phyloP scores from a whole-genome alignment of 1,284 basidiomycete species.

The Rhodofomes roseus region DNA sequence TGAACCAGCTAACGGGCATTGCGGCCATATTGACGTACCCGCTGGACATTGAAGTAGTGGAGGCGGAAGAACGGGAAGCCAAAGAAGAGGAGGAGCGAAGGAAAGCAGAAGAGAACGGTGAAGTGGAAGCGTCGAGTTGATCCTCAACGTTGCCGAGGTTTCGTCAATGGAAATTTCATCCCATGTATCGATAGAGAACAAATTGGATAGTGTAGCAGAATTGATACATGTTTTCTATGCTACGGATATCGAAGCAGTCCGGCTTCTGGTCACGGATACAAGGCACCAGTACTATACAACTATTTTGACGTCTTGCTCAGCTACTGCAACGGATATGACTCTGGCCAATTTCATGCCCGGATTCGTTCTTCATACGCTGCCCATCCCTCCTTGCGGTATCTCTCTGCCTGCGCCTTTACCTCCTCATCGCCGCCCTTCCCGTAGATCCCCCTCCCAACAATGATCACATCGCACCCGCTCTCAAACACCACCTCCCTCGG shows the following conservation, averaged over 20 bases:
- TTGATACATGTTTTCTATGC: neutral
- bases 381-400: conserved; percentile 90
- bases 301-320: no score
- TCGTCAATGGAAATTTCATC: neutral
- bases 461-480: conserved; percentile 95
- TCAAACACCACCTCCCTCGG: conserved; percentile 83
- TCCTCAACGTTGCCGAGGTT: neutral
- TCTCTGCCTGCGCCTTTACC: conserved; percentile 70
- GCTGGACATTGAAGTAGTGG: conserved; percentile 91
- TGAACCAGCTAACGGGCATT: conserved; percentile 93
- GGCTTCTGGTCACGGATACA: no score
- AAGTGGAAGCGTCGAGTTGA: neutral
- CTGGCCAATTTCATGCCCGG: neutral
- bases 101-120: conserved; percentile 28
- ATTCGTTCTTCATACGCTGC: conserved; percentile 72
- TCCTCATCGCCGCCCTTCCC: conserved; percentile 64
- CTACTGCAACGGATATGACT: neutral
- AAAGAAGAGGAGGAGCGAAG: conserved; percentile 45
- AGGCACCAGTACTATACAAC: no score
- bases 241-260: neutral
- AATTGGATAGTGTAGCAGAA: neutral
- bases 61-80: conserved; percentile 75
- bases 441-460: conserved; percentile 96
- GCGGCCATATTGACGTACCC: conserved; percentile 97
- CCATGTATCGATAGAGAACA: conserved; percentile 4